These are phyloP conservation scores for Candida montana DNA, from an alignment of 805 yeast genomes.

Conservation along the genomic window DNA sequence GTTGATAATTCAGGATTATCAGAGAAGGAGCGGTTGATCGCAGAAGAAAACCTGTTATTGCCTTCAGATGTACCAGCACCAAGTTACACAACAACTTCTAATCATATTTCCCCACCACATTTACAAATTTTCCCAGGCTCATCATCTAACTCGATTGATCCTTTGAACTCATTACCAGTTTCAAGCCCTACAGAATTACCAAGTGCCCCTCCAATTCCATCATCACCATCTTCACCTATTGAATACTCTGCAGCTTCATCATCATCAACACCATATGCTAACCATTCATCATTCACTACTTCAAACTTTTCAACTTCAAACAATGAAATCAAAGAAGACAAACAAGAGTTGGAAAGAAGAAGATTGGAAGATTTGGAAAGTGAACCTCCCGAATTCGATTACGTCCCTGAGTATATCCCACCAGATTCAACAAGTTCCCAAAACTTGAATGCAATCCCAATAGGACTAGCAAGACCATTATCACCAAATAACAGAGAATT, in stretches of 20 bases:
- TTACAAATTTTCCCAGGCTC: background rate
- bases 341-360: slow-evolving; percentile 35
- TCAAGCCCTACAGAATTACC: background rate
- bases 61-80: slow-evolving; percentile 52
- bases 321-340: slow-evolving; percentile 24
- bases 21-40: slow-evolving; percentile 54
- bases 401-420: slow-evolving; percentile 22
- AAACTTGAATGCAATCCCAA: background rate
- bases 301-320: background rate
- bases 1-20: slow-evolving; percentile 24
- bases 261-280: background rate
- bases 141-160: background rate
- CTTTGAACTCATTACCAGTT: background rate
- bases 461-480: background rate
- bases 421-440: background rate
- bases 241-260: background rate
- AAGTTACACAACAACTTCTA: slow-evolving; percentile 10
- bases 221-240: slow-evolving; percentile 2
- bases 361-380: slow-evolving; percentile 35
- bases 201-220: slow-evolving; percentile 4
- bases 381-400: slow-evolving; percentile 34
- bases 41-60: slow-evolving; percentile 51
- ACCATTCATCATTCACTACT: background rate
- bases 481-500: background rate
- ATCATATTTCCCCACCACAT: background rate